These are phyloP conservation scores for Hygrophorus pudorinus DNA, from an alignment of 768 basidiomycete genomes.

Conservation along the genomic window DNA sequence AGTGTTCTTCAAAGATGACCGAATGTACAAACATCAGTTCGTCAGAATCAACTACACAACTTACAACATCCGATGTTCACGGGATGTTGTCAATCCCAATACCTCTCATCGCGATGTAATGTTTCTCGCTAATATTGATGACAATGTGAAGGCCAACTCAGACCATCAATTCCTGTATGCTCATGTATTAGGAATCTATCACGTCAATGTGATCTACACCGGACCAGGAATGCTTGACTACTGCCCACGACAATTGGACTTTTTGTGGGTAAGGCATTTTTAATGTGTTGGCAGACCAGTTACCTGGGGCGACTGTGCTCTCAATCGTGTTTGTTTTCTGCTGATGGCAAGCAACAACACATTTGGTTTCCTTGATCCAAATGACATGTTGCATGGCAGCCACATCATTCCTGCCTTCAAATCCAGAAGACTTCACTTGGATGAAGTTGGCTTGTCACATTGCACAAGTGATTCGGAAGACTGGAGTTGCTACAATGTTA, in stretches of 20 bases:
- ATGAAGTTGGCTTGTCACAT: not conserved
- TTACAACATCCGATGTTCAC: slow-evolving; percentile 25
- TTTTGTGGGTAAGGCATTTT: slow-evolving; percentile 12
- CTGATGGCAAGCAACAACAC: slow-evolving; percentile 2
- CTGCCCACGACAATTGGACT: slow-evolving; percentile 10
- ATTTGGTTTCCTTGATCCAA: slow-evolving; percentile 16
- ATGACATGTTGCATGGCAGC: slow-evolving; percentile 8
- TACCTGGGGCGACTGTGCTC: not conserved
- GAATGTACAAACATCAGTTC: slow-evolving; percentile 20
- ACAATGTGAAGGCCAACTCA: not conserved
- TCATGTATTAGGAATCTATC: slow-evolving; percentile 6
- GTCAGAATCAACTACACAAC: slow-evolving; percentile 30
- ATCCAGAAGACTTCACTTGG: not conserved
- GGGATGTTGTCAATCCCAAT: slow-evolving; percentile 27
- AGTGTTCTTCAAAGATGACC: slow-evolving; percentile 13
- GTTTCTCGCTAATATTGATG: not conserved
- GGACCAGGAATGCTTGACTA: slow-evolving; percentile 7
- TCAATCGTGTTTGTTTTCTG: slow-evolving; percentile 6
- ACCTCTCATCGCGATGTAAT: not conserved
- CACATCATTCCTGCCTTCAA: slow-evolving; percentile 13
- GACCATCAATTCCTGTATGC: slow-evolving; percentile 9
- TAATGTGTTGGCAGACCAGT: not conserved
- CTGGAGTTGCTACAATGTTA: slow-evolving; percentile 27
- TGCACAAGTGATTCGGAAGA: slow-evolving; percentile 10
- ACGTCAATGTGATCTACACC: slow-evolving; percentile 3